Percentiles rank a stretch among this genome's conserved stretches.
These are phyloP conservation scores for Metschnikowia borealis DNA, from an alignment of 805 yeast genomes.

Conservation along the genomic window DNA sequence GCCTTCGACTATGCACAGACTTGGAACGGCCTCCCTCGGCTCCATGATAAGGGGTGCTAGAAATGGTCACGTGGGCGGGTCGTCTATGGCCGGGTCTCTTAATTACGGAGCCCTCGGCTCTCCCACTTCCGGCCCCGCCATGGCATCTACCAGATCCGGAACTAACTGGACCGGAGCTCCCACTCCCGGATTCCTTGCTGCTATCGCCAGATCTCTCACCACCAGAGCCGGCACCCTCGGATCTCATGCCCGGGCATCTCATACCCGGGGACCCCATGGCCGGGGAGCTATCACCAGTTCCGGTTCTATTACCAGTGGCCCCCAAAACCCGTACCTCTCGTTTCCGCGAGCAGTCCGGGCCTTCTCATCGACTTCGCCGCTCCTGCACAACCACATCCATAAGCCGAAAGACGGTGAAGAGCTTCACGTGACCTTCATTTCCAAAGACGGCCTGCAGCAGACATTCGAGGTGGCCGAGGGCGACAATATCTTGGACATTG, in stretches of 20 bases:
- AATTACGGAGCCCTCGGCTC: not conserved
- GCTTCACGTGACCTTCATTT: slow-evolving; percentile 71
- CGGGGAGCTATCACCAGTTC: no score
- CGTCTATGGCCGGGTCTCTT: no score
- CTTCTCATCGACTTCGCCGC: not conserved
- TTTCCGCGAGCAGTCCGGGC: not conserved
- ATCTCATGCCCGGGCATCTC: no score
- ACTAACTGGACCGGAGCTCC: no score
- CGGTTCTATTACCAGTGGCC: not conserved
- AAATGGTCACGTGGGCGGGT: not conserved
- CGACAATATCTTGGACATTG: slow-evolving; percentile 86
- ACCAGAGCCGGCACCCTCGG: no score
- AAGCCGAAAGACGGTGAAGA: slow-evolving; percentile 95
- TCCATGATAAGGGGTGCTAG: not conserved
- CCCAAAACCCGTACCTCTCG: not conserved
- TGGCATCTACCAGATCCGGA: no score
- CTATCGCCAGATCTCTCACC: no score
- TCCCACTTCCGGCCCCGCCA: not conserved
- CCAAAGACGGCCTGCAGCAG: slow-evolving; percentile 84
- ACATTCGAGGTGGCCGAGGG: slow-evolving; percentile 88
- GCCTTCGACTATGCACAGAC: not conserved
- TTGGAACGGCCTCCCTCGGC: not conserved
- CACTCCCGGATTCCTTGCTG: no score
- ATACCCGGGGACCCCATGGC: no score
- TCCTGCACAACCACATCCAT: slow-evolving; percentile 78